Conservation (phyloP, 352 stramenopile species). For the Phytophthora aleatoria region DNA sequence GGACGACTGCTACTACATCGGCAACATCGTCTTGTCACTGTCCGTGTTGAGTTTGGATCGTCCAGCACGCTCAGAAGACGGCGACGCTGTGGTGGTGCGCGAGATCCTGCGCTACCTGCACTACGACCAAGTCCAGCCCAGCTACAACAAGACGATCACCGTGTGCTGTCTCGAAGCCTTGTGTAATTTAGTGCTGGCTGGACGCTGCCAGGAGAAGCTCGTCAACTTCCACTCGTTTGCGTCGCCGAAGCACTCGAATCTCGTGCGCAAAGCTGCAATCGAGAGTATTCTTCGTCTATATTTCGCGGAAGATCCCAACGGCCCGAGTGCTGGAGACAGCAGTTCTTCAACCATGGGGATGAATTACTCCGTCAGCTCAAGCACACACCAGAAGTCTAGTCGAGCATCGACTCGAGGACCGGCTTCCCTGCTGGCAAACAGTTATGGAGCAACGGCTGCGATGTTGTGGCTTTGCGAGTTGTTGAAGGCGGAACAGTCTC, state of each 20-base stretch:
- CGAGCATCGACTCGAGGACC: neutral
- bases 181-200: slow-evolving; percentile 77
- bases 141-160: slow-evolving; percentile 81
- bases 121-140: slow-evolving; percentile 86
- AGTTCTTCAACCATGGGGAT: slow-evolving; percentile 22
- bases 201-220: slow-evolving; percentile 66
- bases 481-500: slow-evolving; percentile 67
- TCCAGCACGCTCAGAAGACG: slow-evolving; percentile 45
- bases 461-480: slow-evolving; percentile 74
- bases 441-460: slow-evolving; percentile 69
- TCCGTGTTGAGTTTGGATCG: slow-evolving; percentile 73
- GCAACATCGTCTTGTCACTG: slow-evolving; percentile 74
- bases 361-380: slow-evolving; percentile 15
- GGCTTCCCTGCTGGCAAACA: slow-evolving; percentile 44
- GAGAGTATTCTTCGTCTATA: slow-evolving; percentile 85
- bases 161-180: slow-evolving; percentile 83
- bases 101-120: slow-evolving; percentile 83
- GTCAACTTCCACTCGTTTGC: slow-evolving; percentile 78
- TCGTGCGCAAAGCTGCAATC: slow-evolving; percentile 84
- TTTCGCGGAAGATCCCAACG: slow-evolving; percentile 79
- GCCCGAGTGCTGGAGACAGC: slow-evolving; percentile 20
- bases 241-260: slow-evolving; percentile 70
- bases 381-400: slow-evolving; percentile 20
- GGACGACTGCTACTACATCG: slow-evolving; percentile 88
- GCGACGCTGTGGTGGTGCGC: slow-evolving; percentile 56